A percentile compares a stretch with the other conserved stretches of the same genome.
Evolutionary conservation across 139 green algal genomes (phyloP).

Genomic region (Choricystis sp.): DNA sequence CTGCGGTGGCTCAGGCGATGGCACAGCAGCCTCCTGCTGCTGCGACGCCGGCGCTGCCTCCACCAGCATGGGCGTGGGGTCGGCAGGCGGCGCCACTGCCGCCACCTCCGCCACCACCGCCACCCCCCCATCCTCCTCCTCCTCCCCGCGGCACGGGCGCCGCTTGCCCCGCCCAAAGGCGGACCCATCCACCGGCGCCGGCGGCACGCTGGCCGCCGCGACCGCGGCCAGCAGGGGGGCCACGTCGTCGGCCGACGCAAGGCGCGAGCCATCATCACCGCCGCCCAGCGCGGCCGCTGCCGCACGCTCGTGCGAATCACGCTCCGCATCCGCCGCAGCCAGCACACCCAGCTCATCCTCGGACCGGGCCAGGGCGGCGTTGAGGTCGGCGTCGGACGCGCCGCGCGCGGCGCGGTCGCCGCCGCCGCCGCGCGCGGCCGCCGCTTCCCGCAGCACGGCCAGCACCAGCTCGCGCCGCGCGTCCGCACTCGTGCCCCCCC

Average conservation of each 20-base stretch:
- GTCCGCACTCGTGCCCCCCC: constrained; percentile 44
- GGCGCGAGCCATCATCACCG: background rate
- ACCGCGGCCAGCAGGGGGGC: background rate
- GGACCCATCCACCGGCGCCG: no score
- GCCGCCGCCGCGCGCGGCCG: background rate
- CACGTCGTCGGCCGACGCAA: background rate
- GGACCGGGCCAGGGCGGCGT: constrained; percentile 17
- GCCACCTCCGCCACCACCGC: no score
- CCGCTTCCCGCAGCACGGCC: constrained; percentile 14
- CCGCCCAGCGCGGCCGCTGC: background rate
- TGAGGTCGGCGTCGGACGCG: constrained; percentile 1
- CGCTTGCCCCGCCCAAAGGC: no score
- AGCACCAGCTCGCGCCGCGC: constrained; percentile 54
- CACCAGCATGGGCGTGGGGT: no score
- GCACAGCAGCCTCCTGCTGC: no score
- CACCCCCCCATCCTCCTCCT: no score
- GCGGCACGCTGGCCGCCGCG: no score
- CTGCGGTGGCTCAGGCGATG: no score
- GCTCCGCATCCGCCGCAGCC: background rate
- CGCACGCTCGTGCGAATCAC: background rate
- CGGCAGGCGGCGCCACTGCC: no score
- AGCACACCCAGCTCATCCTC: constrained; percentile 26
- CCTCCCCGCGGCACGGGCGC: no score
- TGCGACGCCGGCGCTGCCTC: no score
- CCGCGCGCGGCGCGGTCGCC: background rate